Base-by-base conservation (phyloP, 306 rosid species). In the Spatholobus suberectus region DNA sequence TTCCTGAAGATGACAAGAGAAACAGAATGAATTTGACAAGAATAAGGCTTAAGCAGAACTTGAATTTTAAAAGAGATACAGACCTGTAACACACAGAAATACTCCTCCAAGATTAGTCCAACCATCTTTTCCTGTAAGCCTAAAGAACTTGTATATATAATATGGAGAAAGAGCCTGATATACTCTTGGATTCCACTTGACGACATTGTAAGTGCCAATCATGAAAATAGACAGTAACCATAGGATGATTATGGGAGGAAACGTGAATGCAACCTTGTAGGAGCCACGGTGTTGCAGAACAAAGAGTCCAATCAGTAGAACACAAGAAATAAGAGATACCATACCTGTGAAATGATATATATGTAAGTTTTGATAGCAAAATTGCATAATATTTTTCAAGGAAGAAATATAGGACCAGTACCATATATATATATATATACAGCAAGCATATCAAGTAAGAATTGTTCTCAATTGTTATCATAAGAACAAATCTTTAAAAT, bases 281-380 rank as follows among this genome's bases (percentile, higher is more conserved):
- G 91, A 80, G 68, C 97, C 98, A 82, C 91, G 96, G 87, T 94
- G 97, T 86, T 94, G 98, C 88, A 94, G 63, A 76, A 94, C 76
- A 85, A 86, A 94, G 83, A 91, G 70, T 27, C 84, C 88, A 73
- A 94, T 92, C 83, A 94, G 81, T 61, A 94, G 52, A 86, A 89
- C 76, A 83, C 96, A 92, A 69, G 94, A 87, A 81, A 89, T 86
- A 70, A 78, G 76, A 66, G 92, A 88, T 88, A 86, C 84, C 43
- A 86, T 59, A 86, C 94, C 97, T 94, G 90, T 47, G 54, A 59
- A 40, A 69, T 13, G 54, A 21, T 6, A 41, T 40, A 69, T n/a
- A 47, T 3, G 38, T 81, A 32, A 81, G 77, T 81, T 76, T 72
- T 76, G 61, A 61, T 37, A 68, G 86, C 15, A 84, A 74, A 87